These are phyloP conservation scores for Aquilaria yunnanensis DNA, from an alignment of 345 rosid genomes.

Conservation along the genomic window DNA sequence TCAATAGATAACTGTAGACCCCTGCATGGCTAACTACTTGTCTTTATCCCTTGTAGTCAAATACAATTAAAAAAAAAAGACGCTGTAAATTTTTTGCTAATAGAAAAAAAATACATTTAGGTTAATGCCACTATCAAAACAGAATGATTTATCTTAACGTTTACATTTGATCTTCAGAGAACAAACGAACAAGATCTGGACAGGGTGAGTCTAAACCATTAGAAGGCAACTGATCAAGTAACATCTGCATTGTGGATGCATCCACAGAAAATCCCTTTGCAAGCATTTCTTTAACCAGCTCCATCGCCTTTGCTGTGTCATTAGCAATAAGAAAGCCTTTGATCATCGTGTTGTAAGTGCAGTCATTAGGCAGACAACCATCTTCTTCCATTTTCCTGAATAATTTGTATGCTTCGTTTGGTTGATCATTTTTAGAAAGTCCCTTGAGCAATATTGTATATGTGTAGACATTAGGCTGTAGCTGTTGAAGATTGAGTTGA, in stretches of 20 bases:
- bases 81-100: no score
- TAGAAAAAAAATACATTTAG: no score
- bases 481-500: not conserved
- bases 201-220: no score
- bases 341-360: constrained; percentile 7
- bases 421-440: constrained; percentile 1
- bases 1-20: no score
- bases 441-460: constrained; percentile 11
- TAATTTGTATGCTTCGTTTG: constrained; percentile 2
- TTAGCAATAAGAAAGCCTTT: constrained; percentile 5
- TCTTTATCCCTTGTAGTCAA: no score
- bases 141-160: no score
- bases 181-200: no score
- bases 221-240: constrained; percentile 1
- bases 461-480: constrained; percentile 3
- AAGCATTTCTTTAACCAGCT: constrained; percentile 8
- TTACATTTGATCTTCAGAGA: no score
- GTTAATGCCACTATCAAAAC: no score
- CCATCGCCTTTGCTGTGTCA: not conserved
- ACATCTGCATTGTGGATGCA: not conserved
- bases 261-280: constrained; percentile 6
- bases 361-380: constrained; percentile 1
- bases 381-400: constrained; percentile 10
- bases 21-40: no score
- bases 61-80: no score